Percentiles rank a stretch among this genome's conserved stretches.
Conservation (phyloP, 495 filamentous ascomycete species). For the Rhypophila decipiens region DNA sequence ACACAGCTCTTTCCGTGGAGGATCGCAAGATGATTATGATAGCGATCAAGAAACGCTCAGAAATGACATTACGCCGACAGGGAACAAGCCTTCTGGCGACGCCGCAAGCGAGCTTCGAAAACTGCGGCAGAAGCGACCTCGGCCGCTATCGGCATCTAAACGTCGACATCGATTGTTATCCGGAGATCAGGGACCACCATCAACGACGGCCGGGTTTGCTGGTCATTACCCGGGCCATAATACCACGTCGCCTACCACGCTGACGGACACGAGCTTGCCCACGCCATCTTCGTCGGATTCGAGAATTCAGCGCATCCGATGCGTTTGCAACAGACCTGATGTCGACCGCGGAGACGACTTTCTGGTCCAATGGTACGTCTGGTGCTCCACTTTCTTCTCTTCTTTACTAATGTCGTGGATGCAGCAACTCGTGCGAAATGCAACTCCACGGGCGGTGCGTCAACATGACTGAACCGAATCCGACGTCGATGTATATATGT, state of each 20-base stretch:
- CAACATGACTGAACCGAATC: slow-evolving; percentile 56
- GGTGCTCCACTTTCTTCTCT: slow-evolving; percentile 6
- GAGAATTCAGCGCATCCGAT: slow-evolving; percentile 57
- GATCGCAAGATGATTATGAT: slow-evolving; percentile 29
- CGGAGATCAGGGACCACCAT: slow-evolving; percentile 3
- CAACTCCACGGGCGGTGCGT: slow-evolving; percentile 79
- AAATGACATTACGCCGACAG: slow-evolving; percentile 28
- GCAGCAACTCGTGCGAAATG: slow-evolving; percentile 78
- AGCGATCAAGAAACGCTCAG: slow-evolving; percentile 55
- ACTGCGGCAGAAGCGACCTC: slow-evolving; percentile 60
- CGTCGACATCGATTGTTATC: slow-evolving; percentile 10
- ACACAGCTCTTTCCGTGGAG: slow-evolving; percentile 26
- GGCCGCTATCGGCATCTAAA: slow-evolving; percentile 35
- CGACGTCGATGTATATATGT: slow-evolving; percentile 74
- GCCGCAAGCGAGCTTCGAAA: slow-evolving; percentile 64
- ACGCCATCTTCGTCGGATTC: slow-evolving; percentile 57
- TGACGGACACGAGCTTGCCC: slow-evolving; percentile 58
- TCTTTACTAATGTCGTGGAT: slow-evolving; percentile 2
- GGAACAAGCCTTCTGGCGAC: slow-evolving; percentile 23
- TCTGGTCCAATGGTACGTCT: slow-evolving; percentile 74
- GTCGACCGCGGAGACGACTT: slow-evolving; percentile 51
- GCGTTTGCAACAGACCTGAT: slow-evolving; percentile 56
- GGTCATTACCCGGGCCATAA: slow-evolving; percentile 16
- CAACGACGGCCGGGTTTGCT: slow-evolving; percentile 7
- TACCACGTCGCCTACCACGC: slow-evolving; percentile 55